Evolutionary conservation across 768 basidiomycete species (phyloP), one percentile per base, ranked within the genome.

Genomic region (Paxillus ammoniavirescens): DNA sequence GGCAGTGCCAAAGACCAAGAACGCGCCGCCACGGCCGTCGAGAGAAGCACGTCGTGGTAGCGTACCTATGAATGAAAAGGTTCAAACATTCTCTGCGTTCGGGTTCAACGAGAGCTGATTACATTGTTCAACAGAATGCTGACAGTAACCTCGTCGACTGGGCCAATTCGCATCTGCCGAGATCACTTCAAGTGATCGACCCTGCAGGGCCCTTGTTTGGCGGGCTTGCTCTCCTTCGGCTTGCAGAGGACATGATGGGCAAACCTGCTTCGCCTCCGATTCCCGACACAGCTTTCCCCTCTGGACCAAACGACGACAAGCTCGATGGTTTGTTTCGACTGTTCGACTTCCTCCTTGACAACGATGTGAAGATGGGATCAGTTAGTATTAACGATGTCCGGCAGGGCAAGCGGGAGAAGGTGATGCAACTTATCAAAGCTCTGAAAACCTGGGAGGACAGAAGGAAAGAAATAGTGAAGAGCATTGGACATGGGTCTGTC

Each of bases 331-430:
- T 96, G 28, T 94, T 96, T 75, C 78, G 82, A 52, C 73, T 96
- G 51, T 96, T 97, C 72, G 95, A 98, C 71, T 94, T 92, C 71
- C 72, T 97, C 51, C 79, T 98, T 44, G 93, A 95, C 62, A 91
- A 93, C 55, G 93, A 93, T 46, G 85, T 95, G 53, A 88, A 89
- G 72, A 91, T 96, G 77, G 94, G 90, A 8, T 83, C 85, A 56
- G 87, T 98, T 31, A 93, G 90, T 61, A 95, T 97, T 72, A 96
- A 96, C 65, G 96, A 98, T 70, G 79, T 98, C 33, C 78, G 91
- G 47, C 82, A 83, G 56, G 91, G 90, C 30, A 91, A 88, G 66
- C 76, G 83, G 45, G 86, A 89, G 42, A 94, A 91, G 75, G 82
- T 96, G 55, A 61, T 87, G 4, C 87, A 93, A 67, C 73, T 98